These are phyloP conservation scores for Gentiana dahurica DNA, from an alignment of 257 asterid species.

Conservation along the genomic window DNA sequence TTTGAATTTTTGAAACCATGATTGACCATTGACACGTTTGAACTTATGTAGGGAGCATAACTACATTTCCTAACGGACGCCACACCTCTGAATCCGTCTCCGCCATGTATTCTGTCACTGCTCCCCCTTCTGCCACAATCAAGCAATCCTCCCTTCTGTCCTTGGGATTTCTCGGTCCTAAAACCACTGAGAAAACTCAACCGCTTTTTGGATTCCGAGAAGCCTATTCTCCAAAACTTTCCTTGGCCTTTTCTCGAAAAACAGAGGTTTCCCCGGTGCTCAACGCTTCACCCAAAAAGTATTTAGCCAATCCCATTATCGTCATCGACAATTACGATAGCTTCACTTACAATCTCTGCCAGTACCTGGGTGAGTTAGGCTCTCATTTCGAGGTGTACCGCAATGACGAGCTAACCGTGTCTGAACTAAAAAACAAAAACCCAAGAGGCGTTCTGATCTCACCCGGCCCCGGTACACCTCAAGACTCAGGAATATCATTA, in stretches of 20 bases:
- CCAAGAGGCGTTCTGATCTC: constrained; percentile 90
- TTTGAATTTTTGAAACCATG: too few species aligned
- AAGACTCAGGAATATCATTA: constrained; percentile 92
- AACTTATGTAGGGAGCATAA: too few species aligned
- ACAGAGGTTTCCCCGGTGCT: constrained; percentile 17
- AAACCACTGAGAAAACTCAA: neutral
- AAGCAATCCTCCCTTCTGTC: neutral
- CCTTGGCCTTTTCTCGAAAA: constrained; percentile 28
- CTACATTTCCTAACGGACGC: too few species aligned
- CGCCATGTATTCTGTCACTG: neutral
- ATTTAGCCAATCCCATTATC: constrained; percentile 30
- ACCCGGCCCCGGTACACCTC: constrained; percentile 96
- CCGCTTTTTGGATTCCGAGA: neutral
- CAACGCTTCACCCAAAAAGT: constrained; percentile 15
- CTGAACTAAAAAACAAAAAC: constrained; percentile 57
- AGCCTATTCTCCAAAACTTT: neutral
- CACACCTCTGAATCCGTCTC: too few species aligned
- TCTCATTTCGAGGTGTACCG: constrained; percentile 81
- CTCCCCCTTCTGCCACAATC: neutral
- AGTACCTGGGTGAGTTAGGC: constrained; percentile 92
- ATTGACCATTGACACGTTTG: too few species aligned
- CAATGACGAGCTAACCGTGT: constrained; percentile 87
- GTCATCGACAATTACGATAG: constrained; percentile 95
- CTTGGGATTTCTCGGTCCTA: neutral
- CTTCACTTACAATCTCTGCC: constrained; percentile 96